Conservation (phyloP, 2,329 filamentous ascomycete species). For the Exophiala sideris region DNA sequence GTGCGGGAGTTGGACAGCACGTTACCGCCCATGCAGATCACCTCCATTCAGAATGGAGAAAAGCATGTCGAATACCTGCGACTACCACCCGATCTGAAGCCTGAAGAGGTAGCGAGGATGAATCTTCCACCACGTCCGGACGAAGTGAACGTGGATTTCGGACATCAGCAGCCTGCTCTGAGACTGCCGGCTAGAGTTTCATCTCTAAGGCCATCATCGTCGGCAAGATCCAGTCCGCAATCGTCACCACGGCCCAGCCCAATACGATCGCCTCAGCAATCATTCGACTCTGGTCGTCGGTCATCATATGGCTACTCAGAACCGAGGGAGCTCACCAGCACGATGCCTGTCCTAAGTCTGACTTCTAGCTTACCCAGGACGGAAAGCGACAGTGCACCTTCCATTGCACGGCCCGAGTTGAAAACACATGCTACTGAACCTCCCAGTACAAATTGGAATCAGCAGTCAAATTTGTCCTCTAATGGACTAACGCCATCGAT, state of each 20-base stretch:
- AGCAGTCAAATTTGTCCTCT: background rate
- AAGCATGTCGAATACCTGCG: constrained; percentile 27
- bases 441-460: constrained; percentile 10
- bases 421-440: constrained; percentile 24
- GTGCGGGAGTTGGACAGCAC: constrained; percentile 84
- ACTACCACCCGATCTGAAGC: constrained; percentile 23
- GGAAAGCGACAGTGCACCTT: constrained; percentile 19
- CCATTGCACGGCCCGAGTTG: constrained; percentile 18
- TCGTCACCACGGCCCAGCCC: constrained; percentile 15
- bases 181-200: constrained; percentile 10
- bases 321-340: constrained; percentile 26
- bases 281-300: constrained; percentile 6
- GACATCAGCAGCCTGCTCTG: constrained; percentile 9
- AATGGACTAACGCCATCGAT: constrained; percentile 15
- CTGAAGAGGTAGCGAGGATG: constrained; percentile 26
- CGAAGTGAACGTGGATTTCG: constrained; percentile 24
- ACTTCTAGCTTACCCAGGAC: constrained; percentile 11
- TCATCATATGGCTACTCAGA: constrained; percentile 8
- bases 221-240: constrained; percentile 13
- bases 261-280: constrained; percentile 13
- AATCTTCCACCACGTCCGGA: constrained; percentile 29
- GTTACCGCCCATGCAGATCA: constrained; percentile 81
- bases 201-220: constrained; percentile 14
- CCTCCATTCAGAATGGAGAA: constrained; percentile 25
- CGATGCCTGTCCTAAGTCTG: constrained; percentile 24